Base-by-base conservation (phyloP, 2,329 filamentous ascomycete genomes). In the Botrytis galanthina region DNA sequence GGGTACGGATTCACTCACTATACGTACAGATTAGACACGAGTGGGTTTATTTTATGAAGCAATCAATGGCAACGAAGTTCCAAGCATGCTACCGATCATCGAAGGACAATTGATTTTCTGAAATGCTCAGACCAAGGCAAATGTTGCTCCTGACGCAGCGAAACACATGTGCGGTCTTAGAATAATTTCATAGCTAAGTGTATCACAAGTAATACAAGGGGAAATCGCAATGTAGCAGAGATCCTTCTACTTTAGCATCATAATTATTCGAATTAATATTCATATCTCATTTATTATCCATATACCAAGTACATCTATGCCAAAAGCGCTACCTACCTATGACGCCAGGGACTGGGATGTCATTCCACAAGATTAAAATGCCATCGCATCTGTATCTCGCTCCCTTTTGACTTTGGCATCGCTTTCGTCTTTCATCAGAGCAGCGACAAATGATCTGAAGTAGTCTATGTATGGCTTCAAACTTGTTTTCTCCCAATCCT, bases 401-500 rank as follows among this genome's bases (percentile, higher is more conserved):
- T 87, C 86, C 73, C 86, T 82, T 79, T 88, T 88, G 14, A 83
- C 82, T 42, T 80, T 82, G 35, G 84, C 81, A 73, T 85, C 90
- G 75, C 86, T 85, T 78, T 93, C 91, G 74, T 97, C 95, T 82
- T 91, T 95, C 82, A 98, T 87, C 72, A 99, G 82, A 0, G 85
- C 87, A 16, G 89, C 87, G 12, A 98, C 93, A 83, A 98, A 97
- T 0, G 86, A 87, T 77, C 92, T 88, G 83, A 99, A 98, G 78
- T 92, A 91, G 73, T 98, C 95, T 51, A 98, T 90, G 81, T 97
- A 98, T 14, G 94, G 94, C 84, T 92, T 97, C 80, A 99, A 83
- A 77, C 93, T 94, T 37, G 96, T 99, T 89, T 98, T 99, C 84
- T 99, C 95, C 91, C 95, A 98, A 81, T 99, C 96, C 77, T 91